Base-by-base conservation (phyloP, 108 stramenopile genomes). In the Pseudonitzschia delicatissima region DNA sequence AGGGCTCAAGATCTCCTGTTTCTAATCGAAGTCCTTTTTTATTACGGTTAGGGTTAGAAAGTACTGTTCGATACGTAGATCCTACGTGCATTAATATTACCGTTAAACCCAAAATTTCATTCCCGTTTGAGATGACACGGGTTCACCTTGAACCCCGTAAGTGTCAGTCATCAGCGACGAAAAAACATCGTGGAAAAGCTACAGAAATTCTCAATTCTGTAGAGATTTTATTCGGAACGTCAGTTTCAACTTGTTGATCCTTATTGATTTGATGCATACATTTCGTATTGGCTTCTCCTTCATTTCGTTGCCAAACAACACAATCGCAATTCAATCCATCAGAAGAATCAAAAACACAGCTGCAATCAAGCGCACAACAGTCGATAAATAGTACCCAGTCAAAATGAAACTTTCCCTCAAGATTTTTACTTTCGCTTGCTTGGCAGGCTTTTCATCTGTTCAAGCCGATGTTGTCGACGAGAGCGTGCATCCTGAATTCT, bases 401-500 rank as follows among this genome's bases (percentile, higher is more conserved):
- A 51, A 18, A 61, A 61, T 61, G 60, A 61, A 61, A 26, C 37
- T 61, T 40, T 61, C 60, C 39, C 23, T 42, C 39, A 7, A 0
- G 4, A 13, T n/a, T 13, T 42, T 25, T 26, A 11, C 40, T 21
- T 27, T 61, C 20, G 26, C 39, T 5, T 42, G 17, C 39, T n/a
- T 61, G 3, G 60, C 37, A 23, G 26, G 20, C 4, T 7, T 5
- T 9, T n/a, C n/a, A n/a, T 15, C 3, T 27, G n/a, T n/a, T 28
- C 5, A 12, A 12, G 53, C 53, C 53, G 32, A 55, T 12, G 53
- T 55, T 33, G 26, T 55, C 60, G 37, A 61, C 37, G 60, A 42
- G 23, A 13, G 18, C 5, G 7, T 61, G 25, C 28, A 25, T 4
- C 18, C 33, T 47, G 50, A 44, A 31, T 76, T 76, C 47, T 42